Percentiles rank a stretch among this genome's conserved stretches.
Evolutionary conservation across 495 filamentous ascomycete genomes (phyloP).

Genomic region (Tuber calosporum): DNA sequence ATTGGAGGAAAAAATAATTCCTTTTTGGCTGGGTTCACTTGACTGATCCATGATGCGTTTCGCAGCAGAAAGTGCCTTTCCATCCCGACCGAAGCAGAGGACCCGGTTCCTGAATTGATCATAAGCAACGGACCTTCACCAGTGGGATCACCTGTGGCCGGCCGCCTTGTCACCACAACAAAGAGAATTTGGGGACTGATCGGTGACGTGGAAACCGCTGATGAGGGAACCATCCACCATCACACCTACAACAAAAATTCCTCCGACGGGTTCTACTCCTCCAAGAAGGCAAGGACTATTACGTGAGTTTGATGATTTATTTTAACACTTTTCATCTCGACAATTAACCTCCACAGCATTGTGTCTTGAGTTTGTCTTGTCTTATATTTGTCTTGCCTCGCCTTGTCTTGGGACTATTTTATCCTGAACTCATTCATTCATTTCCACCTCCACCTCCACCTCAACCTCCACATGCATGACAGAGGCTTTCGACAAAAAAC

Average conservation of each 20-base stretch:
- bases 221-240: constrained; percentile 11
- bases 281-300: constrained; percentile 28
- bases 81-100: constrained; percentile 30
- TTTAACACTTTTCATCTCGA: constrained; percentile 4
- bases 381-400: constrained; percentile 16
- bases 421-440: background rate
- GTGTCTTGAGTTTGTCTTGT: constrained; percentile 5
- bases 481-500: background rate
- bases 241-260: background rate
- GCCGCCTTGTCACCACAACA: constrained; percentile 23
- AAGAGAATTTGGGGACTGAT: constrained; percentile 19
- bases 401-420: background rate
- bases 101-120: constrained; percentile 29
- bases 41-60: constrained; percentile 35
- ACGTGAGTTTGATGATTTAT: constrained; percentile 20
- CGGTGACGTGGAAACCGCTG: constrained; percentile 37
- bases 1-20: background rate
- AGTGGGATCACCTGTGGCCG: constrained; percentile 28
- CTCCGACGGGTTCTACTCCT: constrained; percentile 12
- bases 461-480: background rate
- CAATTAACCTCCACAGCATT: constrained; percentile 13
- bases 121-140: constrained; percentile 17
- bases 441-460: background rate
- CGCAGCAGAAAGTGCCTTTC: constrained; percentile 23
- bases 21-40: constrained; percentile 8